Conservation (phyloP, 441 rosid genomes). For the Gossypium gossypioides region DNA sequence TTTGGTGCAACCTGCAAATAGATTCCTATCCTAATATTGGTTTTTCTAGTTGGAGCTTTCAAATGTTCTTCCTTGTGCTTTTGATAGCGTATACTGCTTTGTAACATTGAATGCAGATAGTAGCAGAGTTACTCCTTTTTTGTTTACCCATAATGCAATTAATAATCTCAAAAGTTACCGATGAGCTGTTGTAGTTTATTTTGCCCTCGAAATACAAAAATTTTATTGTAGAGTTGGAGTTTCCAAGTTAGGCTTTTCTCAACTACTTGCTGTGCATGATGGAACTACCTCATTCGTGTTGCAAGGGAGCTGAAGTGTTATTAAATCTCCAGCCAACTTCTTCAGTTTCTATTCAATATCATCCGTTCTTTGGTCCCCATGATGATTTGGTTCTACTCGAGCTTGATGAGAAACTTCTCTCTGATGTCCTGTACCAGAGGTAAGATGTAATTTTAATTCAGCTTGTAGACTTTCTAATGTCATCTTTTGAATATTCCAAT, state of each 20-base stretch:
- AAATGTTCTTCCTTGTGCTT: neutral
- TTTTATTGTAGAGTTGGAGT: neutral
- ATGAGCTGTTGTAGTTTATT: neutral
- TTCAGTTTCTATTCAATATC: constrained; percentile 49
- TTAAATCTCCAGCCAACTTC: constrained; percentile 42
- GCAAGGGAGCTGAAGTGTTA: constrained; percentile 48
- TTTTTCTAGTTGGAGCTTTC: neutral
- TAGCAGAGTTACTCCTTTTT: neutral
- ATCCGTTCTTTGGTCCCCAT: constrained; percentile 55
- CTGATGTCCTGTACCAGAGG: constrained; percentile 56
- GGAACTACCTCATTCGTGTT: constrained; percentile 20
- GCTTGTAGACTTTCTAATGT: neutral
- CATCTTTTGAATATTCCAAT: neutral
- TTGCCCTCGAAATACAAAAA: neutral
- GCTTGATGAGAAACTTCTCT: constrained; percentile 52
- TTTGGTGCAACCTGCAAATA: neutral
- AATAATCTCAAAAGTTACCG: neutral
- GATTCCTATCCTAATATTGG: neutral
- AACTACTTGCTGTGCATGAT: constrained; percentile 13
- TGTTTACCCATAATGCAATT: neutral
- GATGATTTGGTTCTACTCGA: constrained; percentile 69
- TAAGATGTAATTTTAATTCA: constrained; percentile 8
- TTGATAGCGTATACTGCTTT: neutral
- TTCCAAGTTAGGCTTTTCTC: neutral
- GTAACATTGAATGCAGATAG: neutral